These are phyloP conservation scores for Daedaleopsis nitida DNA, from an alignment of 768 basidiomycete species.

Conservation along the genomic window DNA sequence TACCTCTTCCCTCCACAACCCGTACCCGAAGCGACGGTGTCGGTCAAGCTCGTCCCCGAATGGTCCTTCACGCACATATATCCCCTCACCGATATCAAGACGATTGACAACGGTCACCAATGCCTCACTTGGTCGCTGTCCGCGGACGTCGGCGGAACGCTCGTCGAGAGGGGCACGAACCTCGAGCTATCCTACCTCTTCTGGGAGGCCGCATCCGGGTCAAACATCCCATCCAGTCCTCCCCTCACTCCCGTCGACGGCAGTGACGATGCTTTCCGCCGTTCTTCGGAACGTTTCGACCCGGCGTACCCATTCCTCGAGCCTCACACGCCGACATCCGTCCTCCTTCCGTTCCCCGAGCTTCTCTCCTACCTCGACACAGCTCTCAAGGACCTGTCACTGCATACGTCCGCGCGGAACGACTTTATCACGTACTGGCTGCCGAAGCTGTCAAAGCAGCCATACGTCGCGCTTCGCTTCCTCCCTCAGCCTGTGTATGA, in stretches of 20 bases:
- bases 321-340: neutral
- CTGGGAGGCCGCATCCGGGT: neutral
- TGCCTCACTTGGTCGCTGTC: neutral
- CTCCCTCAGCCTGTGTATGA: conserved; percentile 46
- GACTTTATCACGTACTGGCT: conserved; percentile 44
- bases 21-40: neutral
- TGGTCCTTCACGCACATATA: conserved; percentile 3
- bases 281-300: neutral
- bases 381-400: neutral
- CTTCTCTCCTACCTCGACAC: neutral
- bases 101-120: neutral
- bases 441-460: conserved; percentile 41
- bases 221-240: neutral
- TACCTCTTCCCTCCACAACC: neutral
- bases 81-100: neutral
- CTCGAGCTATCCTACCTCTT: neutral
- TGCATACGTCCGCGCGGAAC: neutral
- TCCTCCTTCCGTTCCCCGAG: neutral
- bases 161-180: neutral
- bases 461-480: conserved; percentile 46
- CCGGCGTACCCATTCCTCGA: neutral
- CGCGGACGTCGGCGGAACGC: neutral
- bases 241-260: neutral
- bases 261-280: neutral
- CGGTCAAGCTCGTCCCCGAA: neutral